phyloP scores from a whole-genome alignment of 345 rosid genomes.

The Eucalyptus sp. region DNA sequence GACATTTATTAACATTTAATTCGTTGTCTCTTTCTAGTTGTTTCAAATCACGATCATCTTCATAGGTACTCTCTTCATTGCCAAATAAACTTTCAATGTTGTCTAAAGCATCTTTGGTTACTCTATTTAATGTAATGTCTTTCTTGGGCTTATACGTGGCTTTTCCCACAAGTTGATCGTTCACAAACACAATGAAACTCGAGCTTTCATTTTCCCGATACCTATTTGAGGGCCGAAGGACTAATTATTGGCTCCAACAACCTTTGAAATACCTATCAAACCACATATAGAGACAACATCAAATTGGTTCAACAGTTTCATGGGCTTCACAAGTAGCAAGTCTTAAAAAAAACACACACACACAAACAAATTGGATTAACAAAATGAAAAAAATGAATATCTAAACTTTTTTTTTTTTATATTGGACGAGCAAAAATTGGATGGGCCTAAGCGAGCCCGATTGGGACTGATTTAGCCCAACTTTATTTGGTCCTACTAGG shows the following conservation, averaged over 20 bases:
- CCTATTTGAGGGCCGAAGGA: slow-evolving; percentile 6
- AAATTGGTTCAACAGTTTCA: background rate
- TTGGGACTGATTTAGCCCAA: background rate
- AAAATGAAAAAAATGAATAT: background rate
- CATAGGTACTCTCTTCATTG: background rate
- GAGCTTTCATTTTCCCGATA: background rate
- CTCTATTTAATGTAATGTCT: slow-evolving; percentile 40
- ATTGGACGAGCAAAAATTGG: background rate
- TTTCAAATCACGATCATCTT: background rate
- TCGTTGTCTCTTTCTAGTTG: background rate
- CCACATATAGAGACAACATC: no score
- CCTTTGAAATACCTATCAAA: slow-evolving; percentile 27
- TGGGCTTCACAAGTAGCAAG: background rate
- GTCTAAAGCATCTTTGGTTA: slow-evolving; percentile 45
- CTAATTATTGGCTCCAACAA: slow-evolving; percentile 47
- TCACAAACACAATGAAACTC: slow-evolving; percentile 16
- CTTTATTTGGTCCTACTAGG: background rate
- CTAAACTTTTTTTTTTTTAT: no score
- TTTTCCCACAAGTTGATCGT: slow-evolving; percentile 22
- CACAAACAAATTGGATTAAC: no score
- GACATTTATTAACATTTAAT: background rate
- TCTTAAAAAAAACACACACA: background rate
- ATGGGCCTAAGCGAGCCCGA: background rate
- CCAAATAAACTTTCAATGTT: slow-evolving; percentile 3
- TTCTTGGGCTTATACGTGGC: background rate